Conservation (phyloP, 768 basidiomycete genomes). For the Mycena indigotica region DNA sequence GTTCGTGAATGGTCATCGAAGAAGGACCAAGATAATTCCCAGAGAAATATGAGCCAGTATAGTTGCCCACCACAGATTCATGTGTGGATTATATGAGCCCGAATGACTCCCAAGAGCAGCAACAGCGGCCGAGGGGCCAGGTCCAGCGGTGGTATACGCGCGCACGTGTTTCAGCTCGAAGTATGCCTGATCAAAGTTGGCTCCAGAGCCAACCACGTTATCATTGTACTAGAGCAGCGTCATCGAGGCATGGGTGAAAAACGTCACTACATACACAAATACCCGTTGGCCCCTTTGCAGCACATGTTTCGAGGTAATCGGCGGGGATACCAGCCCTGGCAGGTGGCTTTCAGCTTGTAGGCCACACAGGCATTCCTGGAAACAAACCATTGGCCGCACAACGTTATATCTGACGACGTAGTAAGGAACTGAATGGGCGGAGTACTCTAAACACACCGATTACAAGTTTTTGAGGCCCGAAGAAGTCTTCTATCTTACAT, state of each 20-base stretch:
- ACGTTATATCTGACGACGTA: constrained; percentile 45
- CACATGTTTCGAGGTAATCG: constrained; percentile 37
- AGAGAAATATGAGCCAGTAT: too few species aligned
- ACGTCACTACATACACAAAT: constrained; percentile 40
- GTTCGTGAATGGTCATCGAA: too few species aligned
- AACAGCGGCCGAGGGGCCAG: constrained; percentile 24
- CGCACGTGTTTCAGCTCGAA: constrained; percentile 60
- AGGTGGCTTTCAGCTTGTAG: not conserved
- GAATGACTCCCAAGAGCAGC: constrained; percentile 37
- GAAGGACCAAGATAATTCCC: too few species aligned
- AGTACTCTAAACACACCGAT: constrained; percentile 9
- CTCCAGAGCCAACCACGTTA: constrained; percentile 55
- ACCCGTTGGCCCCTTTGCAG: constrained; percentile 31
- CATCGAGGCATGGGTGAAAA: too few species aligned
- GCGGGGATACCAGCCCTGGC: constrained; percentile 47
- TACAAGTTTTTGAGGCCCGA: constrained; percentile 48
- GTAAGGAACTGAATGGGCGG: not conserved
- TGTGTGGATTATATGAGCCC: not conserved
- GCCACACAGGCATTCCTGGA: not conserved
- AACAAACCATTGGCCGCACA: constrained; percentile 52
- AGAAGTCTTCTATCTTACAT: constrained; percentile 48
- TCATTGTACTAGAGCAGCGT: constrained; percentile 67
- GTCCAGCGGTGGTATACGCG: constrained; percentile 17
- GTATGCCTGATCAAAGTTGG: constrained; percentile 56
- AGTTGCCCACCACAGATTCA: not conserved